Evolutionary conservation across 306 rosid genomes (phyloP).

Genomic region (Potentilla sterilis): DNA sequence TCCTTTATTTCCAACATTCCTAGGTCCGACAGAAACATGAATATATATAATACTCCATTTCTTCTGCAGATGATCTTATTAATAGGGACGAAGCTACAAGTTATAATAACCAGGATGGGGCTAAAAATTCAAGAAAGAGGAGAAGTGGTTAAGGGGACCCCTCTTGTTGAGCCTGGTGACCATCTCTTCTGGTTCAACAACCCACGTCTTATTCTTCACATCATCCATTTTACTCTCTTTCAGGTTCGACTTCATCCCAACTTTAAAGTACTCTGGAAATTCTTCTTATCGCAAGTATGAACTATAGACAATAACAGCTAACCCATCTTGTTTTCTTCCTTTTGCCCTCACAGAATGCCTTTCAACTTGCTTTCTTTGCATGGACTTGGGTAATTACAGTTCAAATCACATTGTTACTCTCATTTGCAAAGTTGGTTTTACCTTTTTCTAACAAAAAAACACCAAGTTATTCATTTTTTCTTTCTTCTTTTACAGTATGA

Average conservation of each 20-base stretch:
- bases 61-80: constrained; percentile 26
- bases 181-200: constrained; percentile 33
- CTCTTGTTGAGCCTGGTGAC: constrained; percentile 33
- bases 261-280: neutral
- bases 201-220: constrained; percentile 27
- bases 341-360: constrained; percentile 60
- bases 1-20: neutral
- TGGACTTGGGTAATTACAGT: constrained; percentile 58
- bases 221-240: constrained; percentile 34
- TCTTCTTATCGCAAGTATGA: neutral
- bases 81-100: constrained; percentile 38
- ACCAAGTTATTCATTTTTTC: neutral
- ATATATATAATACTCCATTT: neutral
- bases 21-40: neutral
- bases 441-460: neutral
- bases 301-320: neutral
- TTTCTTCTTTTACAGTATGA: constrained; percentile 42
- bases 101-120: constrained; percentile 36
- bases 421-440: neutral
- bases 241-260: constrained; percentile 20
- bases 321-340: neutral
- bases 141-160: constrained; percentile 34
- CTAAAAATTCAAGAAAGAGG: constrained; percentile 30
- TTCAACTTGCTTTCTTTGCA: constrained; percentile 74
- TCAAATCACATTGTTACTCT: neutral